These are phyloP conservation scores for Debaryomyces hansenii DNA, from an alignment of 805 yeast species.

Conservation along the genomic window DNA sequence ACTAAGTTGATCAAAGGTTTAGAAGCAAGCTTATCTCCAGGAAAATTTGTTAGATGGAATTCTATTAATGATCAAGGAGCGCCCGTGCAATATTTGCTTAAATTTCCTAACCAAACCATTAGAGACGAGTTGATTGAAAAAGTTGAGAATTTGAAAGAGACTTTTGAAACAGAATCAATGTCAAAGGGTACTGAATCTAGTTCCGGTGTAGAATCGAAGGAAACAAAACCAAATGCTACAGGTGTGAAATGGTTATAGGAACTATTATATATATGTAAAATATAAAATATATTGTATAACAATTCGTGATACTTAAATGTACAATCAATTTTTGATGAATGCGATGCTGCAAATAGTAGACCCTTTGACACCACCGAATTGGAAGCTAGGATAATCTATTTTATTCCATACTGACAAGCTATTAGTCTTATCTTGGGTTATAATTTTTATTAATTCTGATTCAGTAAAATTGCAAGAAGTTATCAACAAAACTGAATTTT, in stretches of 20 bases:
- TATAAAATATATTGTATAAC: not conserved
- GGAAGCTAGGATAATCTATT: slow-evolving; percentile 76
- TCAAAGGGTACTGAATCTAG: not conserved
- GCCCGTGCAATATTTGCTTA: slow-evolving; percentile 83
- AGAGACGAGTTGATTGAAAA: slow-evolving; percentile 59
- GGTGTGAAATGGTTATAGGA: slow-evolving; percentile 1
- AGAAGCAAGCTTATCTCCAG: slow-evolving; percentile 80
- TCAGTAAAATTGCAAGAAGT: slow-evolving; percentile 96
- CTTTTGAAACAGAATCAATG: not conserved
- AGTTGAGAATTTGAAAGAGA: slow-evolving; percentile 35
- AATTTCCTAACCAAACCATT: slow-evolving; percentile 61
- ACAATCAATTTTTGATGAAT: slow-evolving; percentile 45
- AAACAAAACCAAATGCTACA: not conserved
- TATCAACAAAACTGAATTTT: slow-evolving; percentile 62
- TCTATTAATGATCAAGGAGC: slow-evolving; percentile 61
- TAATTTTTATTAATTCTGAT: slow-evolving; percentile 60
- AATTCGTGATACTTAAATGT: not conserved
- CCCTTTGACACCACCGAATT: slow-evolving; percentile 89
- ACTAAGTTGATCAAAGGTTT: slow-evolving; percentile 75
- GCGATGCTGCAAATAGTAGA: slow-evolving; percentile 86
- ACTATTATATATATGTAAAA: not conserved
- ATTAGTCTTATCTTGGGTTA: slow-evolving; percentile 43
- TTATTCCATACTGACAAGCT: slow-evolving; percentile 59
- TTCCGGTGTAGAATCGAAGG: not conserved
- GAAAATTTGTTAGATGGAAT: slow-evolving; percentile 76